A percentile compares a stretch with the other conserved stretches of the same genome.
Evolutionary conservation across 257 asterid species (phyloP).

Genomic region (Ilex aquifolium): DNA sequence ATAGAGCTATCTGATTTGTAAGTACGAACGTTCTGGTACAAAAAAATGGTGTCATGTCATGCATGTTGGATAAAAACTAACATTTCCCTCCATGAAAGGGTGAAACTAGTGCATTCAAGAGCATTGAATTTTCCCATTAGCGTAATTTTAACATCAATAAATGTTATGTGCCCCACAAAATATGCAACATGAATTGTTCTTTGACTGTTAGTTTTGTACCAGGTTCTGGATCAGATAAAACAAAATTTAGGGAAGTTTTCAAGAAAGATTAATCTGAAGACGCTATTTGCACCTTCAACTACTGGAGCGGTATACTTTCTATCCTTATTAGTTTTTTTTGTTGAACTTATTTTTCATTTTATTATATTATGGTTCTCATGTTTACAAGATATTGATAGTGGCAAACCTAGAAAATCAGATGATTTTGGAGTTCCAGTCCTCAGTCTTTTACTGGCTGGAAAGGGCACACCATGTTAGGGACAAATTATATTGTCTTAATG

Average conservation of each 20-base stretch:
- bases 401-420: neutral
- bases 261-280: conserved; percentile 15
- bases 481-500: too few relatives aligned
- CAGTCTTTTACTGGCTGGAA: too few relatives aligned
- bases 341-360: neutral
- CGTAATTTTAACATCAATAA: too few relatives aligned
- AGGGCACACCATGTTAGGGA: too few relatives aligned
- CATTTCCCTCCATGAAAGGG: too few relatives aligned
- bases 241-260: conserved; percentile 15
- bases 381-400: neutral
- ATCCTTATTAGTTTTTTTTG: neutral
- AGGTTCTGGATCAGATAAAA: conserved; percentile 7
- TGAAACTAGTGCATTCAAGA: too few relatives aligned
- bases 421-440: too few relatives aligned
- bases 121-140: too few relatives aligned
- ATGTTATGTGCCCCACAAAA: neutral
- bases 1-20: too few relatives aligned
- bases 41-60: too few relatives aligned
- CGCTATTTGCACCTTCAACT: conserved; percentile 35
- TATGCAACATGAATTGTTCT: conserved; percentile 8
- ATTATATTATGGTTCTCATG: neutral
- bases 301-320: conserved; percentile 28
- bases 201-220: neutral
- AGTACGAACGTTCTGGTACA: too few relatives aligned
- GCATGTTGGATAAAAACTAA: too few relatives aligned